Conservation (phyloP, 108 stramenopile genomes). For the Fragilariopsis cylindrus region DNA sequence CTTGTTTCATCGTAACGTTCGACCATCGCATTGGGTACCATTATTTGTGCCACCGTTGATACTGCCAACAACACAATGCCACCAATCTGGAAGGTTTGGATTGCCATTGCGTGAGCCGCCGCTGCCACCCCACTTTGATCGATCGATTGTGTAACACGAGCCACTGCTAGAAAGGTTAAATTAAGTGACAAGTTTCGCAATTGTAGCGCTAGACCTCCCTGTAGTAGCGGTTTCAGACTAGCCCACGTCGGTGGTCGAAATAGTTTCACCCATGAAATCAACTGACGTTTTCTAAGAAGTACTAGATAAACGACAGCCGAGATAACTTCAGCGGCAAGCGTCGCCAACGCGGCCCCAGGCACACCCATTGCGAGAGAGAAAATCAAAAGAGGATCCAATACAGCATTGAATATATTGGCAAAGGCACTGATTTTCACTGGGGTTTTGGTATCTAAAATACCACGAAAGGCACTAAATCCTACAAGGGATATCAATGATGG, state of each 20-base stretch:
- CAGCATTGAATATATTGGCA: constrained; percentile 80
- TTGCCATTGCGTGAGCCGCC: constrained; percentile 84
- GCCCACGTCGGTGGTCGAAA: constrained; percentile 61
- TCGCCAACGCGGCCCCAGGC: constrained; percentile 86
- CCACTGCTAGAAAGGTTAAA: constrained; percentile 79
- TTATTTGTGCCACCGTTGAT: constrained; percentile 75
- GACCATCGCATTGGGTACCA: constrained; percentile 84
- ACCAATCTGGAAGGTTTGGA: constrained; percentile 87
- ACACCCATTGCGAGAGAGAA: constrained; percentile 82
- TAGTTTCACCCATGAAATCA: constrained; percentile 64
- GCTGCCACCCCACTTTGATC: constrained; percentile 84
- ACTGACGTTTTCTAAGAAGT: constrained; percentile 50
- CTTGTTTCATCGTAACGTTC: constrained; percentile 57
- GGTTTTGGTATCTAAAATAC: constrained; percentile 76
- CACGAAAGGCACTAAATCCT: constrained; percentile 62
- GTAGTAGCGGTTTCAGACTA: constrained; percentile 61
- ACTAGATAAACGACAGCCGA: constrained; percentile 63
- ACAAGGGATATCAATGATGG: constrained; percentile 80
- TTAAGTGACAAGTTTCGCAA: constrained; percentile 85
- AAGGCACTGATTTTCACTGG: constrained; percentile 82
- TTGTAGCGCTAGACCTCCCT: constrained; percentile 81
- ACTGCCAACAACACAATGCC: constrained; percentile 84
- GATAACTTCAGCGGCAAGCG: constrained; percentile 71
- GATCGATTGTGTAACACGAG: constrained; percentile 80
- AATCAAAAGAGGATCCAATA: constrained; percentile 86